These are phyloP conservation scores for Lasiodiplodia sp. DNA, from an alignment of 2,329 filamentous ascomycete genomes.

Conservation along the genomic window DNA sequence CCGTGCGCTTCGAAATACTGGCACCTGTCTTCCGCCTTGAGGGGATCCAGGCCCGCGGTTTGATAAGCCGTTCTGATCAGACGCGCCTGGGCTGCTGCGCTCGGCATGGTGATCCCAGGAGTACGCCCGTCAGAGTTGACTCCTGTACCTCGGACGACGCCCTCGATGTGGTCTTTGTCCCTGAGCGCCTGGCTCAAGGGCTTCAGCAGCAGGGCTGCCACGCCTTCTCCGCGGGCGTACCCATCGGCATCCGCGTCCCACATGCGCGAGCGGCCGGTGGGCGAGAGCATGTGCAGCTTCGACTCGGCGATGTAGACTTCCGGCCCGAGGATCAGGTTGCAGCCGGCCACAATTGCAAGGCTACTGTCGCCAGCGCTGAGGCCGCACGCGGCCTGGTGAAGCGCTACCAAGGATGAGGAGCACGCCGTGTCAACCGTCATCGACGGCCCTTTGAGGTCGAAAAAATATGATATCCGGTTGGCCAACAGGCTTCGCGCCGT, in stretches of 20 bases:
- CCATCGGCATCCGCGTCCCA: slow-evolving; percentile 55
- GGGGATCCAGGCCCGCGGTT: slow-evolving; percentile 29
- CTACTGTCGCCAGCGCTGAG: slow-evolving; percentile 30
- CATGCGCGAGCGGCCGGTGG: slow-evolving; percentile 38
- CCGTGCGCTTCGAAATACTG: slow-evolving; percentile 50
- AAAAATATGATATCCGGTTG: slow-evolving; percentile 49
- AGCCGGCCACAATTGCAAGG: slow-evolving; percentile 33
- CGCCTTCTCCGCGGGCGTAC: slow-evolving; percentile 61
- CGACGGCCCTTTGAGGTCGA: slow-evolving; percentile 45
- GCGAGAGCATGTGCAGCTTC: slow-evolving; percentile 43
- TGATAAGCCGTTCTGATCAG: slow-evolving; percentile 47
- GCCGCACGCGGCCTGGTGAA: slow-evolving; percentile 34
- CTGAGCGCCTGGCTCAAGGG: slow-evolving; percentile 55
- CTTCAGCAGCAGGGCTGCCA: slow-evolving; percentile 61
- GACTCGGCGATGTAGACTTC: slow-evolving; percentile 36
- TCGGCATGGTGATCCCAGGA: slow-evolving; percentile 63
- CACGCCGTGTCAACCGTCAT: slow-evolving; percentile 51
- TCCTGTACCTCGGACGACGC: slow-evolving; percentile 46
- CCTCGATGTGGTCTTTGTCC: slow-evolving; percentile 55
- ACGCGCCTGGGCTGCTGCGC: slow-evolving; percentile 54
- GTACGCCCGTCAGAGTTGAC: slow-evolving; percentile 51
- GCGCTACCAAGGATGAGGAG: slow-evolving; percentile 42
- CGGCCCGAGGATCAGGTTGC: slow-evolving; percentile 38
- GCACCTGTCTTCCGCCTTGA: no score
- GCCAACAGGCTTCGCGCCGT: slow-evolving; percentile 42